Base-by-base conservation (phyloP, 805 yeast genomes). In the Hagleromyces aurorensis region DNA sequence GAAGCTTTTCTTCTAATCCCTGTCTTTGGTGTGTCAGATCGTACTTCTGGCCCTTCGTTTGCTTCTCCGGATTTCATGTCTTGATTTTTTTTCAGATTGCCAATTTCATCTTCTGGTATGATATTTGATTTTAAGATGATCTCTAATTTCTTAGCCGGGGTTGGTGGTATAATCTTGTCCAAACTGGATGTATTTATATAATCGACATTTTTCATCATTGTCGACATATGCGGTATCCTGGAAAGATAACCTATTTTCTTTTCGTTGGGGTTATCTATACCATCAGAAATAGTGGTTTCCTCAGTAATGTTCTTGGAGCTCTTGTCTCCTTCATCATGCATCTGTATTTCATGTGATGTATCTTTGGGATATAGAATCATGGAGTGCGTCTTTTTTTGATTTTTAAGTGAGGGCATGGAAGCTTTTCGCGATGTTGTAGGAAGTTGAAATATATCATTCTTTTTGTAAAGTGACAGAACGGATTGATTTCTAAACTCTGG, bases 111-210 rank as follows among this genome's bases (percentile, higher is more conserved):
- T 6, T 48, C 52, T 2, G 55, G 40, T 5, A 48, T 27, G 5
- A 50, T 48, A 3, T 55, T 46, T 3, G 61, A 37, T 6, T 50
- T 50, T 10, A 62, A 41, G 4, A 56, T 51, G 22, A 64, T 39
- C 19, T 71, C 77, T 67, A 75, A 67, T 38, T 71, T 75, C 47
- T 70, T 77, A 6, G 72, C 74, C 0, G 84, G 87, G 1, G 86
- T 78, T 3, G 77, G 72, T 3, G 87, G 85, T 5, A 73, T 54
- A 9, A 80, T 64, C 19, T 46, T 52, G 39, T 42, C 52, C 25
- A 41, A 67, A 55, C 45, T 63, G 44, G 48, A 75, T 47, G 37
- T 67, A 49, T 34, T 52, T 21, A 75, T 83, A 49, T 40, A 78
- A 44, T 54, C 56, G 2, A 58, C 28, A 17, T 48, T 54, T 33